A percentile compares a stretch with the other conserved stretches of the same genome.
Conservation (phyloP, 1,284 basidiomycete genomes). For the Salmacisia buchloeana region DNA sequence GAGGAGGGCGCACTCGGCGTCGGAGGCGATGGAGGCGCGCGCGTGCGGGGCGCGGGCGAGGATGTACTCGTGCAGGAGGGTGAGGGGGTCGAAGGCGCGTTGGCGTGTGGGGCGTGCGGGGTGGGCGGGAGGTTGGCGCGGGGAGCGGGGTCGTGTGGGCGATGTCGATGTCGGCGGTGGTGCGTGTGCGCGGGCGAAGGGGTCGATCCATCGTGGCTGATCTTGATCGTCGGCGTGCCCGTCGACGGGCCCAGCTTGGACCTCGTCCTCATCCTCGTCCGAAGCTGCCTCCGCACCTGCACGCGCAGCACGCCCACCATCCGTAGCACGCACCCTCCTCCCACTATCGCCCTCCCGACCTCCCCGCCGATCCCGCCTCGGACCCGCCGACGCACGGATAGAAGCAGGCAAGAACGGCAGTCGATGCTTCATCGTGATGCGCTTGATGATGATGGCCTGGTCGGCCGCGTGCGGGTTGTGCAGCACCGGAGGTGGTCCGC, state of each 20-base stretch:
- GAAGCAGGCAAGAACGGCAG: conserved; percentile 5
- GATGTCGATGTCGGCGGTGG: too few species aligned
- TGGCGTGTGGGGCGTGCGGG: not conserved
- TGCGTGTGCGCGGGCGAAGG: too few species aligned
- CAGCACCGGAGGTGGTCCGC: not conserved
- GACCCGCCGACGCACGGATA: not conserved
- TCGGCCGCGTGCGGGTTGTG: not conserved
- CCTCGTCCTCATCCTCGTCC: too few species aligned
- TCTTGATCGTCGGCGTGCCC: too few species aligned
- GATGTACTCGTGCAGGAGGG: not conserved
- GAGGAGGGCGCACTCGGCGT: not conserved
- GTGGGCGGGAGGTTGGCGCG: not conserved
- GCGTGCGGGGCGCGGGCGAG: not conserved
- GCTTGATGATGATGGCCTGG: not conserved
- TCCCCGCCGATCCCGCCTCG: not conserved
- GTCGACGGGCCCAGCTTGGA: too few species aligned
- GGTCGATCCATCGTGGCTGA: too few species aligned
- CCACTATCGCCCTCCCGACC: not conserved
- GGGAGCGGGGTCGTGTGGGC: not conserved
- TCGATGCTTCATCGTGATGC: conserved; percentile 6
- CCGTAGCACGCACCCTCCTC: not conserved
- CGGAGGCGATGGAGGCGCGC: conserved; percentile 7
- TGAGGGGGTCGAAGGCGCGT: conserved; percentile 1
- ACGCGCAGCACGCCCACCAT: not conserved
- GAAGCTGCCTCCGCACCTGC: not conserved